Conservation (phyloP, 495 filamentous ascomycete genomes). For the Hyaloscypha bicolor region DNA sequence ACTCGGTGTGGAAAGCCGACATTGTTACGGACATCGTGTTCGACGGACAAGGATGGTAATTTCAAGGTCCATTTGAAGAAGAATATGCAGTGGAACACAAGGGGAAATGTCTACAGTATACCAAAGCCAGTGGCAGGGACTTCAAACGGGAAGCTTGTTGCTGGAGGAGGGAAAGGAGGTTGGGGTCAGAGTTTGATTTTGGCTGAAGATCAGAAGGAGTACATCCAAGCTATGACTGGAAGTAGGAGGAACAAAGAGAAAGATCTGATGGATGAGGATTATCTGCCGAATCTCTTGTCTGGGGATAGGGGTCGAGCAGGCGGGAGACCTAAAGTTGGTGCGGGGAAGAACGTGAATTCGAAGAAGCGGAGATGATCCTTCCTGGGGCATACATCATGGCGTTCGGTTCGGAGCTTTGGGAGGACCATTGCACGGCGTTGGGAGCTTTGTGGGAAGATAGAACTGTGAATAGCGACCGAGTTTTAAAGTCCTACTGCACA, state of each 20-base stretch:
- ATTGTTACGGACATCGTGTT: constrained; percentile 83
- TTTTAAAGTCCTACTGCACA: constrained; percentile 11
- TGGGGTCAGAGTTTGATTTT: constrained; percentile 84
- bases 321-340: constrained; percentile 76
- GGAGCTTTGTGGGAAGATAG: background rate
- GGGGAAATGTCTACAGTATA: constrained; percentile 85
- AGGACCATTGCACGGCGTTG: constrained; percentile 14
- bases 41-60: constrained; percentile 74
- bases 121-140: constrained; percentile 87
- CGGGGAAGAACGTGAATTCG: constrained; percentile 85
- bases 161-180: constrained; percentile 80
- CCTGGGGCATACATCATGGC: background rate
- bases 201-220: constrained; percentile 97
- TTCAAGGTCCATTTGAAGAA: constrained; percentile 89
- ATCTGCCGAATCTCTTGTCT: constrained; percentile 82
- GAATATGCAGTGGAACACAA: constrained; percentile 95
- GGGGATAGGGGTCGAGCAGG: constrained; percentile 68
- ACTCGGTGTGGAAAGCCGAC: constrained; percentile 86
- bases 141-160: constrained; percentile 69
- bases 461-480: constrained; percentile 14
- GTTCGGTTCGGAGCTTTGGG: background rate
- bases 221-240: constrained; percentile 61
- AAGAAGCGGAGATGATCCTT: constrained; percentile 54
- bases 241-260: constrained; percentile 67
- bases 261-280: constrained; percentile 95